Conservation (phyloP, 2,329 filamentous ascomycete genomes). For the Diaporthe amygdali region DNA sequence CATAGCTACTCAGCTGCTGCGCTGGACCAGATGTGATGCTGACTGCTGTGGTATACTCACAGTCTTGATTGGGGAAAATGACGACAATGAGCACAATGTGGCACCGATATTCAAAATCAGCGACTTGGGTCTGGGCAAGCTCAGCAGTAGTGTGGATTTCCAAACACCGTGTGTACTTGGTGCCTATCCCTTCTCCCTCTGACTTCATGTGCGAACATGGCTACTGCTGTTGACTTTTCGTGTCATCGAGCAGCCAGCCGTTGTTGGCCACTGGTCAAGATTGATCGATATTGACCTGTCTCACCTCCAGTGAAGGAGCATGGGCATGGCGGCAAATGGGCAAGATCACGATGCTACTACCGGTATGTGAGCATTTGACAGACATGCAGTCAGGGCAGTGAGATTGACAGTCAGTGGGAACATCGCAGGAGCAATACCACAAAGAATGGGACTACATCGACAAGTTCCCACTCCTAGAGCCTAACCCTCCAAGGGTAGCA, state of each 20-base stretch:
- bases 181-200: too few relatives aligned
- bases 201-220: too few relatives aligned
- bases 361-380: neutral
- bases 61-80: conserved; percentile 7
- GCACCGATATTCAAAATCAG: neutral
- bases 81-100: neutral
- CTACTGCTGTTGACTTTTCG: neutral
- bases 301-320: neutral
- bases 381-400: too few relatives aligned
- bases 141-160: neutral
- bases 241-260: too few relatives aligned
- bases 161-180: neutral
- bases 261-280: neutral
- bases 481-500: neutral
- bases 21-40: neutral
- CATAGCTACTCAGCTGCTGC: neutral
- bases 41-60: neutral
- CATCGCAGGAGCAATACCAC: neutral
- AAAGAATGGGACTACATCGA: conserved; percentile 15
- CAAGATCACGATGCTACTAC: neutral
- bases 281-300: neutral
- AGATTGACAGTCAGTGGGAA: neutral
- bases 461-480: neutral
- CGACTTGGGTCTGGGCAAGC: neutral
- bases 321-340: neutral